Evolutionary conservation across 257 asterid species (phyloP).

Genomic region (Anisodus tanguticus): DNA sequence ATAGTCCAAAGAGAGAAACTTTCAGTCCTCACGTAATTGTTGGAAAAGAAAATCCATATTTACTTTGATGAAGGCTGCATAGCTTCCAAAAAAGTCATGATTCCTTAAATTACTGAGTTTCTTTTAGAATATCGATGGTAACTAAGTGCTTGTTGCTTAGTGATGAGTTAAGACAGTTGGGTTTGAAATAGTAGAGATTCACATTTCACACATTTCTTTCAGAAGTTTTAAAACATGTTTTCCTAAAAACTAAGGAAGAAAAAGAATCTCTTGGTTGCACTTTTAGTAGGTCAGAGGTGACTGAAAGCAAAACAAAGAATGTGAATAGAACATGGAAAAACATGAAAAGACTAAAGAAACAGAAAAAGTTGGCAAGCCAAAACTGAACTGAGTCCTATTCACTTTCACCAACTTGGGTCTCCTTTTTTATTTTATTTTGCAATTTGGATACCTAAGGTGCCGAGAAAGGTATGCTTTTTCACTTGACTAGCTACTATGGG

Average conservation of each 20-base stretch:
- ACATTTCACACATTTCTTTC: neutral
- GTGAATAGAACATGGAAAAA: constrained; percentile 9
- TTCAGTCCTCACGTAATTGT: neutral
- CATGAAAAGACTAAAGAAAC: constrained; percentile 6
- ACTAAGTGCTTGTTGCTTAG: neutral
- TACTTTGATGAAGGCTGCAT: neutral
- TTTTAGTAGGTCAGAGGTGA: neutral
- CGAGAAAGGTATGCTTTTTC: no score
- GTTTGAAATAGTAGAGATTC: neutral
- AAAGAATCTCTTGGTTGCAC: constrained; percentile 8
- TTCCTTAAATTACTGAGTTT: neutral
- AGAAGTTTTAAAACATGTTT: neutral
- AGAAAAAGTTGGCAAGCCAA: neutral
- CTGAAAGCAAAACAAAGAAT: constrained; percentile 16
- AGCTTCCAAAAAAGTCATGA: neutral
- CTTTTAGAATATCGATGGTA: neutral
- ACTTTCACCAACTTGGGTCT: neutral
- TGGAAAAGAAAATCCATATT: neutral
- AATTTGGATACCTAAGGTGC: no score
- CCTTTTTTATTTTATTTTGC: neutral
- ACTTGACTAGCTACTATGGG: no score
- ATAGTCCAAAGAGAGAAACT: neutral
- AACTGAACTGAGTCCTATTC: neutral
- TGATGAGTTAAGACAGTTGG: neutral
- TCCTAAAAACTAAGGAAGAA: neutral